Evolutionary conservation across 306 rosid species (phyloP), one percentile per base, ranked within the genome.

Genomic region (Glycine tomentella): DNA sequence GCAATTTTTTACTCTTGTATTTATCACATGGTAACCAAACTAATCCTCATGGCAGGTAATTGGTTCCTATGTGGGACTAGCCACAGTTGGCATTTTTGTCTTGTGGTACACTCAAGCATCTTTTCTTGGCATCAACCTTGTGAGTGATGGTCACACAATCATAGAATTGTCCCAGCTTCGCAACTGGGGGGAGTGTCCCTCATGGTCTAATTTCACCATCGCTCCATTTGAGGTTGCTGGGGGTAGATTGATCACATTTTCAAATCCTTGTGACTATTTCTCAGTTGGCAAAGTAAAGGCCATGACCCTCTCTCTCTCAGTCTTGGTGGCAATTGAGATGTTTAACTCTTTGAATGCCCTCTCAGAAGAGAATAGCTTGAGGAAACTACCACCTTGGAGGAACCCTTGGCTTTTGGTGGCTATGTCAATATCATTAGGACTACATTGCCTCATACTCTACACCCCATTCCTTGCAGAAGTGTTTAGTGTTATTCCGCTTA

Each of bases 361-460:
- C 69, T 93, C 97, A 4, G 97, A 91, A 74, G 88, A 93, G 34
- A 87, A 86, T 58, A 93, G 97, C 88, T 80, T 93, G 87, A 76
- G 83, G 66, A 86, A 67, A 75, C 80, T 93, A 83, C 97, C 97
- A 65, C 97, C 97, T 58, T 93, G 97, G 97, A 91, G 81, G 90
- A 93, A 91, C 81, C 96, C 96, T 51, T 93, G 96, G 94, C 97
- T 93, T 72, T 82, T 93, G 91, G 91, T 83, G 34, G 96, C 96
- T 65, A 90, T 91, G 94, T 77, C 90, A 16, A 13, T 88, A 74
- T 93, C 97, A 2, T 79, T 91, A 2, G 94, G 91, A 78, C 91
- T 93, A 45, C 97, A 93, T 36, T 91, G 94, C 86, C 78, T 91
- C 88, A 87, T 93, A 17, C 94, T 93, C 56, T 91, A 91, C 49